phyloP scores from a whole-genome alignment of 257 asterid species.

The Ocimum tenuiflorum region DNA sequence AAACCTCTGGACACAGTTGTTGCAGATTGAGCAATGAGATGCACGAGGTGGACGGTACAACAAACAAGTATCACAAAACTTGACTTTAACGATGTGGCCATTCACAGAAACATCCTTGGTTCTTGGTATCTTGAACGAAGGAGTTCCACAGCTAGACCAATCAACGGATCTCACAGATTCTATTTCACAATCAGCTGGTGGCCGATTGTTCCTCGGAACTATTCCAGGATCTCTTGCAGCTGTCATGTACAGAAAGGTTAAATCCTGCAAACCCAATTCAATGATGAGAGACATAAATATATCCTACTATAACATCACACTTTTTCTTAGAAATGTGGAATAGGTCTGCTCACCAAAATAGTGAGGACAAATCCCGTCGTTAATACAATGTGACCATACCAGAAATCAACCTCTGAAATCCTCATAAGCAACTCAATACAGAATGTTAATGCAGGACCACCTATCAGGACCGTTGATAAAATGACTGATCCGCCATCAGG shows the following conservation, averaged over 20 bases:
- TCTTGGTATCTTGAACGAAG: constrained; percentile 53
- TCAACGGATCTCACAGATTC: constrained; percentile 45
- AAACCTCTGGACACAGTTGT: constrained; percentile 86
- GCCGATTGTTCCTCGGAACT: constrained; percentile 61
- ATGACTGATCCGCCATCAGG: constrained; percentile 63
- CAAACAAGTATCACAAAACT: constrained; percentile 81
- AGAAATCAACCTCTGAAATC: constrained; percentile 31
- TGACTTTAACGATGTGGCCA: constrained; percentile 59
- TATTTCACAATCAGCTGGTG: constrained; percentile 36
- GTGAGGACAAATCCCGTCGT: constrained; percentile 52
- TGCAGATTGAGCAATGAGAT: constrained; percentile 95
- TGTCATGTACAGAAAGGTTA: constrained; percentile 68
- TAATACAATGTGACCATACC: constrained; percentile 41
- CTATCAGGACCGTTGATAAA: constrained; percentile 53
- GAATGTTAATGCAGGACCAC: constrained; percentile 64
- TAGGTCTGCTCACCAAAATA: constrained; percentile 42
- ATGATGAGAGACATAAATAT: constrained; percentile 2
- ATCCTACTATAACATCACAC: neutral
- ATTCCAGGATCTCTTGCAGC: constrained; percentile 75
- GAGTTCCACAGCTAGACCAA: constrained; percentile 43
- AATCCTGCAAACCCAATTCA: constrained; percentile 42
- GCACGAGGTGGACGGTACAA: constrained; percentile 91
- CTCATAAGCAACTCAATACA: constrained; percentile 44
- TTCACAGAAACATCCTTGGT: constrained; percentile 61
- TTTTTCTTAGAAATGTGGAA: neutral